Evolutionary conservation across 441 rosid genomes (phyloP), one percentile per base, ranked within the genome.

Genomic region (Eruca vesicaria): DNA sequence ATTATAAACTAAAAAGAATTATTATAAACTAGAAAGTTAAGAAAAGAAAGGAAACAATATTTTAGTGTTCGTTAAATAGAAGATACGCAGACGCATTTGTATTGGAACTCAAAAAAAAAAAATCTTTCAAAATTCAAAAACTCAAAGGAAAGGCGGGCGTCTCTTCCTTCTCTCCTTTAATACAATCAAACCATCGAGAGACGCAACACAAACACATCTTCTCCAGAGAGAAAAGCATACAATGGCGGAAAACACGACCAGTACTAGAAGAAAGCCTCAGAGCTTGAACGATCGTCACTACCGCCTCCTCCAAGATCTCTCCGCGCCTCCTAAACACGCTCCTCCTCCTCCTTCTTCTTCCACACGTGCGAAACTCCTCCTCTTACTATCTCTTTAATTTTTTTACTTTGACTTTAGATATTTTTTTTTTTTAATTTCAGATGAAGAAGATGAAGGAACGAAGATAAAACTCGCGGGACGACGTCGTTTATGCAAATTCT

Each of bases 221-320:
- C 69, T 38, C 21, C 18, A 38, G 29, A 35, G 7, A 43, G 74
- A 43, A 43, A 36, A 4, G 11, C 14, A 11, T 3, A 3, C 69
- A 41, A 91, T 93, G 98, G 93, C 79, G 63, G 91, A 84, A 0
- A 79, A 71, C 18, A 82, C 76, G 69, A 77, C 86, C 55, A 68
- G 68, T 10, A 65, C 33, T 7, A 65, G 76, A 66, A 79, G 86
- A 79, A 86, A 84, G 55, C 92, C 98, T 28, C 76, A 80, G 66
- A 90, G 93, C 78, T 81, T 90, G 43, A 93, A 93, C 85, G 91
- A 90, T 72, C 83, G 89, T 52, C 89, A 89, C 73, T 86, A 89
- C 36, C 95, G 91, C 55, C 73, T 89, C 67, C 93, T 93, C 31
- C 88, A 89, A 69, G 96, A 83, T 68, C 82, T 86, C 16, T 85